phyloP scores from a whole-genome alignment of 78 protist genomes.

The Dictyostelium citrinum region DNA sequence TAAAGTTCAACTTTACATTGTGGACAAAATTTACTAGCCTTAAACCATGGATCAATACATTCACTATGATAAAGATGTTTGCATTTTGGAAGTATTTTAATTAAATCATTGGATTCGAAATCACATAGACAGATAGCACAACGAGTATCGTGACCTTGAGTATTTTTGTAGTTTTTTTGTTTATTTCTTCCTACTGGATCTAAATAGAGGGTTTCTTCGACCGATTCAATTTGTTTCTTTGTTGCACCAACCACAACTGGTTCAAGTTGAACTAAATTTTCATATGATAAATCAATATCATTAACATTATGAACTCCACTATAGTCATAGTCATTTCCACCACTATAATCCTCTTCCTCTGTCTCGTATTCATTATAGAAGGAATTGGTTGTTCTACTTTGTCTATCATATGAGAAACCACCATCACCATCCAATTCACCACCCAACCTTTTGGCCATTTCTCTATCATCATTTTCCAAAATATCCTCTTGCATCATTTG shows the following conservation, averaged over 20 bases:
- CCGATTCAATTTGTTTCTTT: slow-evolving; percentile 9
- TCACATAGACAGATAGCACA: slow-evolving; percentile 58
- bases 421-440: neutral
- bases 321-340: neutral
- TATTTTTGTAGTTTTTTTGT: neutral
- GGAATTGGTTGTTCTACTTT: neutral
- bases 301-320: neutral
- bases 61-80: slow-evolving; percentile 19
- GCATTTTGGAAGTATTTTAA: slow-evolving; percentile 36
- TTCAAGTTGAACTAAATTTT: slow-evolving; percentile 24
- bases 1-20: slow-evolving; percentile 39
- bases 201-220: neutral
- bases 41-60: slow-evolving; percentile 44
- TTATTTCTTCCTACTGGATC: neutral
- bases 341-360: slow-evolving; percentile 6
- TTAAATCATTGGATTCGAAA: neutral
- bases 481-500: slow-evolving; percentile 12
- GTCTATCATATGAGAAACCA: neutral
- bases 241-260: slow-evolving; percentile 37
- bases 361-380: neutral
- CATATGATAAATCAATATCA: slow-evolving; percentile 31
- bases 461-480: slow-evolving; percentile 28
- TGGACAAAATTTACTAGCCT: slow-evolving; percentile 9
- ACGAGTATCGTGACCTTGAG: neutral
- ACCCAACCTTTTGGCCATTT: neutral